phyloP scores from a whole-genome alignment of 2,329 filamentous ascomycete genomes.

The Epichloe uncinata region DNA sequence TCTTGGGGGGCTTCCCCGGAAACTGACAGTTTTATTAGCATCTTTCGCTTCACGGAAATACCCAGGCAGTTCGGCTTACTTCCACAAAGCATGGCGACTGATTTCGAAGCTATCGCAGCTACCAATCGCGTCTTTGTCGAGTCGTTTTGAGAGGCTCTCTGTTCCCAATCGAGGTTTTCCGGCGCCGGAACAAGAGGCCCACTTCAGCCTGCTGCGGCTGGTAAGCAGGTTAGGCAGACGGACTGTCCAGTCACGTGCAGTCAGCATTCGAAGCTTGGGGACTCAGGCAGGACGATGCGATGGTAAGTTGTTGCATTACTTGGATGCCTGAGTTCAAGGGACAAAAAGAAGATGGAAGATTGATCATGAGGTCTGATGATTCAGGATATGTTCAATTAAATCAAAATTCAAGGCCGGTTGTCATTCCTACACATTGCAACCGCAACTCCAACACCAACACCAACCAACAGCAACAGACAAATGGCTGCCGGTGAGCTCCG shows the following conservation, averaged over 20 bases:
- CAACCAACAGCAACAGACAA: too few relatives aligned
- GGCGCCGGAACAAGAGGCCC: background rate
- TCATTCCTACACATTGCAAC: background rate
- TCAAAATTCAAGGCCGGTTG: too few relatives aligned
- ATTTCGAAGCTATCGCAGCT: conserved; percentile 11
- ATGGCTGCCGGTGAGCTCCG: background rate
- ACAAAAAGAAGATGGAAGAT: background rate
- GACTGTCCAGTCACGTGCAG: background rate
- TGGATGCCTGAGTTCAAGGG: background rate
- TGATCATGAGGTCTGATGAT: too few relatives aligned
- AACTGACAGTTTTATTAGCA: conserved; percentile 39
- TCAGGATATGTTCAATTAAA: too few relatives aligned
- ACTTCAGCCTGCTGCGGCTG: background rate
- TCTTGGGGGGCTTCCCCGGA: conserved; percentile 92
- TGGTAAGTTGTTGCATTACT: too few relatives aligned
- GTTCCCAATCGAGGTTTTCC: conserved; percentile 13
- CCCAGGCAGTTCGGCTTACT: conserved; percentile 20
- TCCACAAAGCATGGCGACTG: conserved; percentile 33
- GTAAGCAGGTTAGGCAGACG: background rate
- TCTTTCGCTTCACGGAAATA: too few relatives aligned
- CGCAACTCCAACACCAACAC: background rate
- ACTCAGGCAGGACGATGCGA: too few relatives aligned
- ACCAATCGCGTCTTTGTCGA: conserved; percentile 9
- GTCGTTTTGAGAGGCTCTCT: conserved; percentile 1
- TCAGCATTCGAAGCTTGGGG: background rate